phyloP scores from a whole-genome alignment of 2,329 filamentous ascomycete genomes.

The Cordyceps fumosorosea region DNA sequence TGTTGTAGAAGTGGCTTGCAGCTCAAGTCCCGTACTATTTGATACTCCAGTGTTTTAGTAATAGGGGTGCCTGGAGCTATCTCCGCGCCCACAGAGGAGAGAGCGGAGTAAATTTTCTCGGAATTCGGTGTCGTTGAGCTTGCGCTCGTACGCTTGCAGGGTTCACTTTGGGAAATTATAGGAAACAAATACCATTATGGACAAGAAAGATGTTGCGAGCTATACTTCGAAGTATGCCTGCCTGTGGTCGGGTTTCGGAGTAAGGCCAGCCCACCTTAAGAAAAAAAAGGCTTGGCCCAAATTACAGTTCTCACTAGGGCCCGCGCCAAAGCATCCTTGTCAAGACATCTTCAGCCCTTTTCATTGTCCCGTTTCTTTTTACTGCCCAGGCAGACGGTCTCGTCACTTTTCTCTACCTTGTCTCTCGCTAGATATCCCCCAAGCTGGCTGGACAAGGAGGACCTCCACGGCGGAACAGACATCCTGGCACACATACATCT shows the following conservation, averaged over 20 bases:
- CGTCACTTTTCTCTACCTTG: neutral
- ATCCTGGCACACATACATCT: too few species aligned
- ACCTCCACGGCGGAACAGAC: neutral
- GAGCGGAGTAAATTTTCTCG: neutral
- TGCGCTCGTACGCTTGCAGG: neutral
- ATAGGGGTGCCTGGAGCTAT: neutral
- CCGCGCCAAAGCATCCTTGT: conserved; percentile 4
- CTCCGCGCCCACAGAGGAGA: neutral
- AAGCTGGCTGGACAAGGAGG: neutral
- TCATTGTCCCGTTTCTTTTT: neutral
- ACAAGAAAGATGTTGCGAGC: neutral
- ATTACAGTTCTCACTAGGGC: conserved; percentile 9
- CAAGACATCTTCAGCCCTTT: neutral
- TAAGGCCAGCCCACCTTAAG: neutral
- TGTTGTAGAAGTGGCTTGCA: neutral
- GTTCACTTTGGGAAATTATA: neutral
- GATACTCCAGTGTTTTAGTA: neutral
- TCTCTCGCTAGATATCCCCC: too few species aligned
- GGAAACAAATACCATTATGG: neutral
- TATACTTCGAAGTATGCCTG: neutral
- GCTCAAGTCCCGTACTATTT: neutral
- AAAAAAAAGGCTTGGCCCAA: conserved; percentile 5
- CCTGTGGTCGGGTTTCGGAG: neutral
- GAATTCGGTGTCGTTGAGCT: neutral
- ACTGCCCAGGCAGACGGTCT: neutral